Base-by-base conservation (phyloP, 108 stramenopile species). In the Nitzschia putrida region DNA sequence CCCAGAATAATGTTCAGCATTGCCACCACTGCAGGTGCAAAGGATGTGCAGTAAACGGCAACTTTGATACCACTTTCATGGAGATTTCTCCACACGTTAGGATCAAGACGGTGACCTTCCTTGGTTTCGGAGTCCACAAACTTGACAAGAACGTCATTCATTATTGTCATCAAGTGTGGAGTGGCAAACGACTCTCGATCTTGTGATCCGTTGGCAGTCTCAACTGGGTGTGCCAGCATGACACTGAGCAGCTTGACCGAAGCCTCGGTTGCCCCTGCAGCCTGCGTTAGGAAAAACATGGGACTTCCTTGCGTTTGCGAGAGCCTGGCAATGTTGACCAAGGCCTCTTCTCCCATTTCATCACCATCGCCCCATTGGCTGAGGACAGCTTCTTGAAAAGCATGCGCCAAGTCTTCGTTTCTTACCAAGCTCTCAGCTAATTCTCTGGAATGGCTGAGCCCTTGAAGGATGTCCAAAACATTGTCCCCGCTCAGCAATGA, bases 251-350 rank as follows among this genome's bases (percentile, higher is more conserved):
- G 52, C 34, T 74, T 70, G 41, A 91, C 85, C 18, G 79, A 63
- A 16, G 77, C 85, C 61, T 87, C 85, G 13, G 83, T 80, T 37
- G 93, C 90, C 54, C 89, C 78, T 9, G 93, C 88, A 69, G 90
- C 85, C 63, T 94, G 93, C n/a, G 90, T 89, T 66, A 94, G 73
- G 60, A 94, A 94, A 75, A 91, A 94, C 79, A 94, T 91, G 10
- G 84, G 83, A 61, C 89, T 87, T 24, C 90, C 88, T 42, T 89
- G 86, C 12, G 80, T 83, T 58, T 86, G 80, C 25, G 80, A 71
- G 39, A 79, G 26, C 53, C 83, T 65, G 37, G 86, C 81, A 50
- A 75, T 72, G 22, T 79, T 71, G 43, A 65, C 58, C 51, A 94
- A 59, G 7, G 85, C 88, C 29, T 81, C 79, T 50, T 94, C 86